A percentile compares a stretch with the other conserved stretches of the same genome.
These are phyloP conservation scores for Acorus gramineus DNA, from an alignment of 106 monocot genomes.

Conservation along the genomic window DNA sequence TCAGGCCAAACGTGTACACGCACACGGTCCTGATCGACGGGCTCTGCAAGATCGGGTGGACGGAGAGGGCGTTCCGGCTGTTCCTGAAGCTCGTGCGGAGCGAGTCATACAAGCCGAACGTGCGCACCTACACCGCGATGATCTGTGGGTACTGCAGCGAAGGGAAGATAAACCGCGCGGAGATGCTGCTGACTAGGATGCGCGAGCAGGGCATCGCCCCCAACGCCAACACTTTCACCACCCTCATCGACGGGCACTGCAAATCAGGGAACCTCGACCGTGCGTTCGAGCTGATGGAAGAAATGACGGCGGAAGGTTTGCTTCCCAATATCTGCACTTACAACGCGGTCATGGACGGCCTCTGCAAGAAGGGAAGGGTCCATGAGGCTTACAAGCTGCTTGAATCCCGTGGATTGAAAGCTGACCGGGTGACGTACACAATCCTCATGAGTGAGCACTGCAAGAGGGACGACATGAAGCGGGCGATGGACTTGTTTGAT, in stretches of 20 bases:
- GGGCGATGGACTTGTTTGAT: constrained; percentile 62
- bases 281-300: constrained; percentile 49
- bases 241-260: constrained; percentile 75
- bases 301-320: constrained; percentile 51
- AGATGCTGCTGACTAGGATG: constrained; percentile 81
- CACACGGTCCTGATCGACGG: constrained; percentile 83
- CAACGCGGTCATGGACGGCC: constrained; percentile 57
- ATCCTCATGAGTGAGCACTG: constrained; percentile 75
- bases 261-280: constrained; percentile 60
- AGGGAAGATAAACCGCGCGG: constrained; percentile 69
- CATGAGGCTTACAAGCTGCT: constrained; percentile 59
- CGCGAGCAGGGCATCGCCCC: constrained; percentile 63
- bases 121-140: constrained; percentile 87
- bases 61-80: constrained; percentile 81
- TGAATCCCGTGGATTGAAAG: constrained; percentile 34
- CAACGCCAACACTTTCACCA: constrained; percentile 69
- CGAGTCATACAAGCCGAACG: constrained; percentile 77
- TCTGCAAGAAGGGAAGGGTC: constrained; percentile 58
- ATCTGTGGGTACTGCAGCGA: constrained; percentile 85
- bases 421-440: constrained; percentile 77
- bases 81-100: constrained; percentile 91
- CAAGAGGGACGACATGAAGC: constrained; percentile 33
- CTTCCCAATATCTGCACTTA: constrained; percentile 68
- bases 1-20: constrained; percentile 89
- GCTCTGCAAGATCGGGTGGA: constrained; percentile 94